Evolutionary conservation across 495 filamentous ascomycete genomes (phyloP).

Genomic region (Talaromyces nanjingensis): DNA sequence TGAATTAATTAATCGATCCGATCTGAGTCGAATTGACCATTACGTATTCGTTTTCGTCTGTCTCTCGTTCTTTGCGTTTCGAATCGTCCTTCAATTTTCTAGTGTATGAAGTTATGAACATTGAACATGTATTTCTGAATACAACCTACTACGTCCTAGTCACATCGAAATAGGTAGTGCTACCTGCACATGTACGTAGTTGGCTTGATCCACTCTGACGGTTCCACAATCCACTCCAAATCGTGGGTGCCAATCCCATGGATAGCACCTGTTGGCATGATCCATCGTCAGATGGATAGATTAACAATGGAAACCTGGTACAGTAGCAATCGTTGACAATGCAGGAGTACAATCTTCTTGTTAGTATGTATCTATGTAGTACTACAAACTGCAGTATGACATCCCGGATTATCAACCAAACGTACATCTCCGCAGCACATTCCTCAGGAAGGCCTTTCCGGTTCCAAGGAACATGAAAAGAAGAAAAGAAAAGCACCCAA

Average conservation of each 20-base stretch:
- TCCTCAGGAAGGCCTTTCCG: not conserved
- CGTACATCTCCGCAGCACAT: not conserved
- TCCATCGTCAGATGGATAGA: not conserved
- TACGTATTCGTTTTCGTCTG: not conserved
- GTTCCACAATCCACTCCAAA: constrained; percentile 4
- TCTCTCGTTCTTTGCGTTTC: not conserved
- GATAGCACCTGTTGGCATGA: not conserved
- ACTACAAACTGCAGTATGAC: not conserved
- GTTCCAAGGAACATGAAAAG: not conserved
- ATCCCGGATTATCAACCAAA: not conserved
- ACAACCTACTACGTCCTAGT: not conserved
- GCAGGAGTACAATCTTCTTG: not conserved
- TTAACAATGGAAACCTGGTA: not conserved
- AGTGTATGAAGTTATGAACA: not conserved
- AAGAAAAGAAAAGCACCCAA: not conserved
- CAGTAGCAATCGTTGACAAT: not conserved
- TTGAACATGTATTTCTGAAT: not conserved
- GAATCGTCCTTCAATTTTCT: too few species aligned
- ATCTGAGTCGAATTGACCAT: not conserved
- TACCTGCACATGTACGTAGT: not conserved
- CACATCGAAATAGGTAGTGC: not conserved
- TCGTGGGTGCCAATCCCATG: constrained; percentile 4
- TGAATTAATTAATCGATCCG: not conserved
- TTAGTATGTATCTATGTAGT: not conserved
- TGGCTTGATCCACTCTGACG: not conserved